These are phyloP conservation scores for Naganishia randhawae DNA, from an alignment of 768 basidiomycete genomes.

Conservation along the genomic window DNA sequence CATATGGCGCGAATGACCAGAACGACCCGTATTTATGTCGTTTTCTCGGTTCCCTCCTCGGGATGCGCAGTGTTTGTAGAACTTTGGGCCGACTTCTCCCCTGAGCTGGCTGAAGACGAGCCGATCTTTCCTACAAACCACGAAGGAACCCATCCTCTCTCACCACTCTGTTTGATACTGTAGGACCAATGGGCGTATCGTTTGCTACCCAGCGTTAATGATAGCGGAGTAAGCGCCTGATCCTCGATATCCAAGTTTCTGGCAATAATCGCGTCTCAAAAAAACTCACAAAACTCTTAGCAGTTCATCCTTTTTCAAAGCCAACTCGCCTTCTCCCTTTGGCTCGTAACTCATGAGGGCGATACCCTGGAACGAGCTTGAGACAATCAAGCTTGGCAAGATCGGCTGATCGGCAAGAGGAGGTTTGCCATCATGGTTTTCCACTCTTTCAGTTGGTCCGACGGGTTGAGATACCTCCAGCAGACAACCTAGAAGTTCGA, in stretches of 20 bases:
- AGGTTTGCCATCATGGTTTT: slow-evolving; percentile 28
- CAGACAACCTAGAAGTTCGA: slow-evolving; percentile 59
- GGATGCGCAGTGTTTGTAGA: background rate
- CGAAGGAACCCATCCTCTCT: slow-evolving; percentile 96
- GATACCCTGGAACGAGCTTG: slow-evolving; percentile 94
- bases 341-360: slow-evolving; percentile 95
- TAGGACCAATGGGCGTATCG: slow-evolving; percentile 30
- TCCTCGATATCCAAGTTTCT: slow-evolving; percentile 11
- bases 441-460: slow-evolving; percentile 62
- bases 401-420: slow-evolving; percentile 59
- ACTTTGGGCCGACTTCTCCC: slow-evolving; percentile 10
- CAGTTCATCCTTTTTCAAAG: slow-evolving; percentile 79
- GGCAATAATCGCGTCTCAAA: too few relatives aligned
- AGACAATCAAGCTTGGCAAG: slow-evolving; percentile 82
- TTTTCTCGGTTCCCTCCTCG: slow-evolving; percentile 15
- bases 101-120: background rate
- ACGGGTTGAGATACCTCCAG: slow-evolving; percentile 90
- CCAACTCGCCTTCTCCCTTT: slow-evolving; percentile 88
- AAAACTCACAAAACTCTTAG: slow-evolving; percentile 72
- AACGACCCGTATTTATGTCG: background rate
- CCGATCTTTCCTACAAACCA: slow-evolving; percentile 84
- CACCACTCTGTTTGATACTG: slow-evolving; percentile 70
- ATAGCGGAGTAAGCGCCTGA: slow-evolving; percentile 30
- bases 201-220: slow-evolving; percentile 64
- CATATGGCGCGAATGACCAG: background rate